Conservation (phyloP, 108 stramenopile genomes). For the Thalassiosira profunda region DNA sequence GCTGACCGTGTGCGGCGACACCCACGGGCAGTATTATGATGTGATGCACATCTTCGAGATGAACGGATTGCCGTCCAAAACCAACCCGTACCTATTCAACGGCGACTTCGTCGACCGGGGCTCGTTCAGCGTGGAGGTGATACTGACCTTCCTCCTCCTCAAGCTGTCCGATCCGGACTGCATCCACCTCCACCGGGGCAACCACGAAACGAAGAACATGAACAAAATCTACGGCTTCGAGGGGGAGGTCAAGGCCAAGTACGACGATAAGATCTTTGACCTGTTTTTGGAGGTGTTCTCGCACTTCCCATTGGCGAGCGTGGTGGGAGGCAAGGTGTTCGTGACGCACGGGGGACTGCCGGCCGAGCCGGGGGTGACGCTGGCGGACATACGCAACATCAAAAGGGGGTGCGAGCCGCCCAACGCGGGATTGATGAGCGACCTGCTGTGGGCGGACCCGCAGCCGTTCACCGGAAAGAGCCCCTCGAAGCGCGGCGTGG, state of each 20-base stretch:
- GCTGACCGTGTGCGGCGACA: slow-evolving; percentile 96
- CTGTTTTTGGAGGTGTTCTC: slow-evolving; percentile 97
- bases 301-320: slow-evolving; percentile 87
- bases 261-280: slow-evolving; percentile 95
- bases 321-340: slow-evolving; percentile 92
- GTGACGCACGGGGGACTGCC: slow-evolving; percentile 97
- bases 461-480: slow-evolving; percentile 95
- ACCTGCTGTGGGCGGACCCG: slow-evolving; percentile 98
- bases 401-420: slow-evolving; percentile 92
- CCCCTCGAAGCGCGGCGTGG: slow-evolving; percentile 97
- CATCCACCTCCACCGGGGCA: slow-evolving; percentile 93
- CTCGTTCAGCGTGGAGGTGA: slow-evolving; percentile 95
- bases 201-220: slow-evolving; percentile 99
- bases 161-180: slow-evolving; percentile 86
- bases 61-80: slow-evolving; percentile 87
- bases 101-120: slow-evolving; percentile 99
- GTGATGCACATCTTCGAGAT: slow-evolving; percentile 97
- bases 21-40: slow-evolving; percentile 99
- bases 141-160: slow-evolving; percentile 91
- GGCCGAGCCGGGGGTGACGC: slow-evolving; percentile 80
- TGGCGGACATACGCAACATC: slow-evolving; percentile 91
- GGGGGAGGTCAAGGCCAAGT: slow-evolving; percentile 98
- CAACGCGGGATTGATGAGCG: slow-evolving; percentile 96
- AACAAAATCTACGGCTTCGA: slow-evolving; percentile 99
- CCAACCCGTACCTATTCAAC: slow-evolving; percentile 98